Conservation (phyloP, 1,139 yeast species). For the Suhomyces bokatorum region DNA sequence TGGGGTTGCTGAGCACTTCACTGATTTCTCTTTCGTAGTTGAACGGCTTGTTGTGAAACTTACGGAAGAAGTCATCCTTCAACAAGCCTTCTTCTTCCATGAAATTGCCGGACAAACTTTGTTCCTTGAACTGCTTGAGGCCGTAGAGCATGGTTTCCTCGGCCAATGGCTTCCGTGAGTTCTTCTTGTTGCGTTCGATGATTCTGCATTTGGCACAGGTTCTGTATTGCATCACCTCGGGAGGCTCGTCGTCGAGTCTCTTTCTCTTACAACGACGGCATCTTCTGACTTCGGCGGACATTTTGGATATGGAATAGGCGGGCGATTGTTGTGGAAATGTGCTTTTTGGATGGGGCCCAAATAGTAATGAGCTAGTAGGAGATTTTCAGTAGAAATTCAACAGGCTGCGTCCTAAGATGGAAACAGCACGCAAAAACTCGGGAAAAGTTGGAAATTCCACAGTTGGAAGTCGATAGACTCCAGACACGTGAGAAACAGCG, state of each 20-base stretch:
- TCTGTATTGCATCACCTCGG: conserved; percentile 57
- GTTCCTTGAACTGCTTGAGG: conserved; percentile 49
- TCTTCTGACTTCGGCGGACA: conserved; percentile 32
- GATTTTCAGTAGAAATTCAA: no score
- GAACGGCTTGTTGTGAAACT: conserved; percentile 20
- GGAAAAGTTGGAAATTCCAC: no score
- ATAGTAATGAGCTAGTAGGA: no score
- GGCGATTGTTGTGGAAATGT: not conserved
- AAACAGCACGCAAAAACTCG: no score
- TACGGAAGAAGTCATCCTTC: conserved; percentile 19
- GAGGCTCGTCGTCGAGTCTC: conserved; percentile 60
- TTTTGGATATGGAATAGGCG: not conserved
- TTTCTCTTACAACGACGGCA: conserved; percentile 63
- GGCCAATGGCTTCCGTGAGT: conserved; percentile 48
- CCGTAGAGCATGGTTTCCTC: conserved; percentile 53
- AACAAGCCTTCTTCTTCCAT: conserved; percentile 39
- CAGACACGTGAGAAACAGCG: no score
- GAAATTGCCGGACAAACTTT: conserved; percentile 39
- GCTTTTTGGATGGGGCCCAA: not conserved
- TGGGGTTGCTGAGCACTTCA: conserved; percentile 18
- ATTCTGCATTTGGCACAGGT: conserved; percentile 63
- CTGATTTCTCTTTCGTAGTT: conserved; percentile 19
- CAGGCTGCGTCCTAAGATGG: no score
- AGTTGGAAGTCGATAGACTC: no score
- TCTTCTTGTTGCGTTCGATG: conserved; percentile 52